Base-by-base conservation (phyloP, 257 asterid genomes). In the Cynanchum wilfordii region DNA sequence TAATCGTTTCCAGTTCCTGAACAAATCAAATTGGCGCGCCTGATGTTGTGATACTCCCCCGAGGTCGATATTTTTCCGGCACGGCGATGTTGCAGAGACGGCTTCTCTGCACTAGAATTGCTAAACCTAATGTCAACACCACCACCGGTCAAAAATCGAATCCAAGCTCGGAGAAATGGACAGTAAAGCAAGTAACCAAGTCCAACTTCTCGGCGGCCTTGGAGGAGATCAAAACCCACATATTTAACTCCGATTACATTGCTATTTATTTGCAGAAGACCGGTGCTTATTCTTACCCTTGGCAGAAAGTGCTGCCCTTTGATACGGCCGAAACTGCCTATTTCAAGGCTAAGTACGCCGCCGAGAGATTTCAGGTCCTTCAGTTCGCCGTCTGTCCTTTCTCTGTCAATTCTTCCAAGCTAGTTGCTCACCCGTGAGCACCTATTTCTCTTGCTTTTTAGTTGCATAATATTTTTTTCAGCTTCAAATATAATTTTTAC, bases 371-470 rank as follows among this genome's bases (percentile, higher is more conserved):
- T 82, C 97, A 89, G 84, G 79, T 91, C 70, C 82, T 94, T 75
- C 96, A 94, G 82, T 91, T 91, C 68, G 88, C 97, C 25, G 92
- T 91, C 82, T 94, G 97, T 82, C 97, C 99, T 13, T 91, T 91
- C 71, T 86, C 93, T 17, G 78, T 85, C 54, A 70, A 82, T 62
- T 92, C 76, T 49, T 88, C 97, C 70, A 88, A 87, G 79, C 83
- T 88, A 79, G 77, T 82, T 55, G 92, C 89, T 50, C 82, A 89
- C 74, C 97, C 99, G 98, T 94, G 79, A 78, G 94, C 13, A 40
- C 30, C 64, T 27, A 25, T 38, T 62, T 19, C 52, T 55, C 47
- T 9, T 20, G 19, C 11, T 70, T 13, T 12, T 13, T 12, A 10
- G 33, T 33, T n/a, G 0, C 38, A 57, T 24, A 29, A 27, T 33